Evolutionary conservation across 108 stramenopile genomes (phyloP).

Genomic region (Discostella pseudostelligera): DNA sequence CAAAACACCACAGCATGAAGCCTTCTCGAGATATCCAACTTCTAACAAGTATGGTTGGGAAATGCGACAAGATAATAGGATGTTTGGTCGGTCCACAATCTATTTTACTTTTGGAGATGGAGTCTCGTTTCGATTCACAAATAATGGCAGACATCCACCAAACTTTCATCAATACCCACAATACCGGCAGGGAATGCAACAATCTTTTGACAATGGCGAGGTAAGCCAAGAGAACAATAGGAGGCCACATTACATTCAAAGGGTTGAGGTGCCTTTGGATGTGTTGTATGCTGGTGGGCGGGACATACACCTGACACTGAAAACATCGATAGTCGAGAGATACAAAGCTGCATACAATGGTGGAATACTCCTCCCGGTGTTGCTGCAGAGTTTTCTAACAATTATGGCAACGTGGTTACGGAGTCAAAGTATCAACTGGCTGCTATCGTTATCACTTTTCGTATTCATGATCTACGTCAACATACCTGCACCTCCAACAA

Average conservation of each 20-base stretch:
- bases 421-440: slow-evolving; percentile 33
- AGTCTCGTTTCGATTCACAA: slow-evolving; percentile 22
- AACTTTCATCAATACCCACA: too few species aligned
- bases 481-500: slow-evolving; percentile 48
- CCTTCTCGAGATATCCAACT: slow-evolving; percentile 5
- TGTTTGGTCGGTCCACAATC: slow-evolving; percentile 20
- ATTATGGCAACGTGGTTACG: slow-evolving; percentile 47
- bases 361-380: slow-evolving; percentile 31
- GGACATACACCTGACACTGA: slow-evolving; percentile 36
- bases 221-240: slow-evolving; percentile 1
- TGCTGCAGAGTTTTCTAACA: slow-evolving; percentile 44
- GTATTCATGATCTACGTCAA: slow-evolving; percentile 46
- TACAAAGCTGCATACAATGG: slow-evolving; percentile 61
- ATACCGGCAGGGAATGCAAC: too few species aligned
- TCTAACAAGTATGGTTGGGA: neutral
- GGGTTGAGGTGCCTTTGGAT: slow-evolving; percentile 55
- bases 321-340: slow-evolving; percentile 50
- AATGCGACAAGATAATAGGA: neutral
- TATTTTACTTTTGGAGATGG: slow-evolving; percentile 42
- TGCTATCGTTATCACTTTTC: slow-evolving; percentile 41
- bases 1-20: neutral
- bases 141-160: neutral
- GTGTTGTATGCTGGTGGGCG: slow-evolving; percentile 53
- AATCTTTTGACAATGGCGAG: neutral
- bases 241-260: slow-evolving; percentile 68